These are phyloP conservation scores for Parachaetomium inaequale DNA, from an alignment of 495 filamentous ascomycete genomes.

Conservation along the genomic window DNA sequence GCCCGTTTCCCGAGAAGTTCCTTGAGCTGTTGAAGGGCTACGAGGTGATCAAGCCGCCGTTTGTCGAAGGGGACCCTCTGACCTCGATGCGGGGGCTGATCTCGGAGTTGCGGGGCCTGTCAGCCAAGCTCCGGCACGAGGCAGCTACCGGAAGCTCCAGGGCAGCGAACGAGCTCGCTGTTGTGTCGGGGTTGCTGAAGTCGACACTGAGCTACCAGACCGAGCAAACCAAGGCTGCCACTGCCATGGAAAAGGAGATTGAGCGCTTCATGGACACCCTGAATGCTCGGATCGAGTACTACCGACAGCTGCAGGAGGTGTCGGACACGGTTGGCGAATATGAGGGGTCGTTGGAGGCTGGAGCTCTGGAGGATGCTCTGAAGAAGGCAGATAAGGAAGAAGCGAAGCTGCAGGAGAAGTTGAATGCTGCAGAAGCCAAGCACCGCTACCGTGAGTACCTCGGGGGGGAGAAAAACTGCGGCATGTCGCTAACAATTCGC, in stretches of 20 bases:
- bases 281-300: slow-evolving; percentile 82
- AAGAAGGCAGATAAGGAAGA: slow-evolving; percentile 39
- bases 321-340: slow-evolving; percentile 80
- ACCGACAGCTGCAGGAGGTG: slow-evolving; percentile 80
- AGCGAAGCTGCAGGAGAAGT: slow-evolving; percentile 45
- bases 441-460: slow-evolving; percentile 60
- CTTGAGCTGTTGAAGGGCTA: slow-evolving; percentile 58
- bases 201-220: slow-evolving; percentile 56
- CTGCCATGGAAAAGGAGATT: slow-evolving; percentile 64
- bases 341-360: slow-evolving; percentile 48
- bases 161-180: slow-evolving; percentile 59
- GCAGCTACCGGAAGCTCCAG: slow-evolving; percentile 58
- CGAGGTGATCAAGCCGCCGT: slow-evolving; percentile 53
- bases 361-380: slow-evolving; percentile 33
- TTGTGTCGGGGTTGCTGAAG: slow-evolving; percentile 53
- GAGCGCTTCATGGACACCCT: slow-evolving; percentile 71
- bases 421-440: slow-evolving; percentile 63
- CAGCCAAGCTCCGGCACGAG: slow-evolving; percentile 59
- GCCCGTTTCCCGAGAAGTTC: slow-evolving; percentile 67
- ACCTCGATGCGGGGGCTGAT: slow-evolving; percentile 68
- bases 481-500: slow-evolving; percentile 17
- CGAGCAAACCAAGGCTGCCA: slow-evolving; percentile 61
- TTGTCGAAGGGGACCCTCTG: slow-evolving; percentile 35
- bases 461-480: not conserved
- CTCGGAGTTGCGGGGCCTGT: slow-evolving; percentile 61